Evolutionary conservation across 2,329 filamentous ascomycete species (phyloP), one percentile per base, ranked within the genome.

Genomic region (Lasiodiplodia gonubiensis): DNA sequence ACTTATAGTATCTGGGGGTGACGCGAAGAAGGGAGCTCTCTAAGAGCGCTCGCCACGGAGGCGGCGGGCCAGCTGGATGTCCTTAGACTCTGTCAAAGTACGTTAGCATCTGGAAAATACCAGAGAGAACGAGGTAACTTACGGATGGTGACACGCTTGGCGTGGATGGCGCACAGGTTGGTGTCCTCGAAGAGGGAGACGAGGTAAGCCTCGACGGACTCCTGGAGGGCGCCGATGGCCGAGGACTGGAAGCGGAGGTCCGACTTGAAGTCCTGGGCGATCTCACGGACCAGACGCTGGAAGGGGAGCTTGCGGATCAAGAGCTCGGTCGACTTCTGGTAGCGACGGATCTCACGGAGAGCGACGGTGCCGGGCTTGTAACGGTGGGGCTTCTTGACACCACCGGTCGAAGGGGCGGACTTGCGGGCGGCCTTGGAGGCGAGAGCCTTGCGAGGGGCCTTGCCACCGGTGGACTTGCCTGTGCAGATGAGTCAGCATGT

Each of bases 391-490:
- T 85, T 84, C 82, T 85, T 85, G 80, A 84, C 83, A 83, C 83
- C 83, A 78, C 94, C 95, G 82, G 95, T 98, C 71, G 93, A 97
- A 76, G 95, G 95, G 70, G 95, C 94, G 77, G 91, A 93, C 90
- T 99, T 99, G 86, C 95, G 94, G 79, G 95, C 94, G 74, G 94
- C 95, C 92, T 97, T 97, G 88, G 94, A 97, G 77, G 94, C 94
- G 80, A 98, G 93, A 89, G 97, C 94, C 92, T 99, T 99, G 84
- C 88, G 86, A 75, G 88, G 88, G 78, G 88, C 88, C 83, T 90
- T 90, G 85, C 88, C 88, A 89, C 88, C 88, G 81, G 87, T 89
- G 80, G 86, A 89, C 85, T 97, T 91, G 82, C 88, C 88, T 88
- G 77, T 81, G 61, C 69, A 68, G 69, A 69, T 68, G 69, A 74